Conservation (phyloP, 2,329 filamentous ascomycete species). For the Xylariaceae sp. region DNA sequence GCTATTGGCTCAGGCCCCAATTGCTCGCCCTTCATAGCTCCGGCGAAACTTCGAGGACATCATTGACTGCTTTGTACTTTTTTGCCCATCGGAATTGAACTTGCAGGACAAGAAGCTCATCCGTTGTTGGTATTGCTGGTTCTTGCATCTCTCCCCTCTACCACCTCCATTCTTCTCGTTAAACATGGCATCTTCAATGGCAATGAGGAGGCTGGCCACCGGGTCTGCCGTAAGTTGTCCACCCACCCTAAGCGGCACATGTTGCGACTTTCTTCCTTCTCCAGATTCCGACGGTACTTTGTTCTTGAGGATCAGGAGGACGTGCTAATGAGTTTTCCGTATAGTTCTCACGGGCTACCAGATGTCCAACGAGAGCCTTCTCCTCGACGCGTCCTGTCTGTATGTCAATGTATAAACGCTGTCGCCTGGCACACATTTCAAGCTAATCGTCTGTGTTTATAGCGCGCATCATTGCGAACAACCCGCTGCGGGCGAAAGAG, state of each 20-base stretch:
- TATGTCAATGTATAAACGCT: slow-evolving; percentile 51
- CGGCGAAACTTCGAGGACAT: slow-evolving; percentile 40
- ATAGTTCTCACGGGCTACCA: slow-evolving; percentile 69
- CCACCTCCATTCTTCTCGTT: slow-evolving; percentile 7
- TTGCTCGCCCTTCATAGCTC: slow-evolving; percentile 32
- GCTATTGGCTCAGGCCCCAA: slow-evolving; percentile 39
- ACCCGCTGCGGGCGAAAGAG: slow-evolving; percentile 90
- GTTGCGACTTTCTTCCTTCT: slow-evolving; percentile 1
- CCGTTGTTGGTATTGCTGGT: slow-evolving; percentile 26
- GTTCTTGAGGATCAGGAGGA: neutral
- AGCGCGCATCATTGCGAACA: slow-evolving; percentile 87
- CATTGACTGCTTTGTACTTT: slow-evolving; percentile 30
- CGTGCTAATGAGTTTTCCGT: slow-evolving; percentile 19
- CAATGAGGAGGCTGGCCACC: slow-evolving; percentile 65
- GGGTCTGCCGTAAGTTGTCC: slow-evolving; percentile 60
- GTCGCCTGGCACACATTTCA: neutral
- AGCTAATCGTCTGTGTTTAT: slow-evolving; percentile 29
- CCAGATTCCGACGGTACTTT: neutral
- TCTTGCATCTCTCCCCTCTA: slow-evolving; percentile 27
- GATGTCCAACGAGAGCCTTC: slow-evolving; percentile 76
- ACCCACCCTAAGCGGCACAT: neutral
- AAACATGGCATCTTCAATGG: slow-evolving; percentile 68
- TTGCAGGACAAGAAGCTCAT: slow-evolving; percentile 44
- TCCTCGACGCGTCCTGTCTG: slow-evolving; percentile 84
- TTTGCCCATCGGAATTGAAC: slow-evolving; percentile 38